Base-by-base conservation (phyloP, 23 red algal genomes). In the Rhodosorus marinus region DNA sequence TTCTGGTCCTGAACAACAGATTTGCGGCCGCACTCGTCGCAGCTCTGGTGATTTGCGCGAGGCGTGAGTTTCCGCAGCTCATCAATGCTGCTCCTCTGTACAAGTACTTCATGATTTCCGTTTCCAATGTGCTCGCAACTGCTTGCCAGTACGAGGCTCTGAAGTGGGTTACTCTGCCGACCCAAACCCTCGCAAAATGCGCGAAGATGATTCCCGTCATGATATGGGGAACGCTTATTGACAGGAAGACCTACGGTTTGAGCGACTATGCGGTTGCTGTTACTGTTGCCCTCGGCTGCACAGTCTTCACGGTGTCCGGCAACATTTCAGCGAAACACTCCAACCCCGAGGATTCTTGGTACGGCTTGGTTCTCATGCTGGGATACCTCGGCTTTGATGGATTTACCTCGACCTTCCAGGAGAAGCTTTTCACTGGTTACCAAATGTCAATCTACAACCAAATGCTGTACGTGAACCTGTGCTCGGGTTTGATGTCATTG, bases 151-250 rank as follows among this genome's bases (percentile, higher is more conserved):
- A 92, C 43, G 74, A 79, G 55, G 83, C 83, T 33, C 66, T 92
- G 49, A 79, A 74, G 61, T 81, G 74, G 73, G 83, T 92, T 34
- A 80, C 83, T 4, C 59, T 92, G 15, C 83, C 83, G 40, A 80
- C 83, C 14, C 83, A 92, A 70, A 92, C 83, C 20, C 54, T 92
- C 24, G 72, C 65, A 38, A 92, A 92, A 63, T 80, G 83, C 61
- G 73, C 66, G 52, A 92, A 92, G 60, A 92, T 92, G 83, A 81
- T 92, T 32, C 83, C 83, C 9, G 83, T 92, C 31, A 63, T 92
- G 55, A 67, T 92, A 35, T 92, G 83, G 83, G 83, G 83, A 19
- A 69, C 72, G 24, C 24, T 72, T 35, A 92, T 92, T 60, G 65
- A 60, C 15, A 75, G 73, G 11, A 92, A 92, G 66, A 40, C 40